A percentile compares a stretch with the other conserved stretches of the same genome.
These are phyloP conservation scores for Diaporthe humulicola DNA, from an alignment of 2,329 filamentous ascomycete genomes.

Conservation along the genomic window DNA sequence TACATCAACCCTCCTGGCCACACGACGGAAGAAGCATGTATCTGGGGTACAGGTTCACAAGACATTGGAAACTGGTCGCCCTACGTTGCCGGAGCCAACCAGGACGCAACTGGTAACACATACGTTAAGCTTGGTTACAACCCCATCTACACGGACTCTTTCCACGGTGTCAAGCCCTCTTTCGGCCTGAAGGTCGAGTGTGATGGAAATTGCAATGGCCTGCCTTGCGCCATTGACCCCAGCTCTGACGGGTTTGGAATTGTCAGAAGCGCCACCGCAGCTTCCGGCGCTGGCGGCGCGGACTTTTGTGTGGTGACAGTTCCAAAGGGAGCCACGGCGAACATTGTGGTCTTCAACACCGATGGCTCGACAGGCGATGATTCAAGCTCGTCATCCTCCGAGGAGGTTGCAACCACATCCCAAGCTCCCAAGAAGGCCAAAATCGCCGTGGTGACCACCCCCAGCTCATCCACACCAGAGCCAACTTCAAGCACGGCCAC, in stretches of 20 bases:
- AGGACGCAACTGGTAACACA: slow-evolving; percentile 72
- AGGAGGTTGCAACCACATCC: slow-evolving; percentile 44
- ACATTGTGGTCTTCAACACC: slow-evolving; percentile 72
- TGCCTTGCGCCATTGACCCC: slow-evolving; percentile 81
- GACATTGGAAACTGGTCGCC: slow-evolving; percentile 82
- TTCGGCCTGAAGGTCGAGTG: slow-evolving; percentile 81
- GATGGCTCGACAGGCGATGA: slow-evolving; percentile 54
- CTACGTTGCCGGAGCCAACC: slow-evolving; percentile 83
- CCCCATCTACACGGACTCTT: slow-evolving; percentile 75
- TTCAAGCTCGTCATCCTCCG: slow-evolving; percentile 40
- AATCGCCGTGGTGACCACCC: slow-evolving; percentile 19
- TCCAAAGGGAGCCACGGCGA: slow-evolving; percentile 73
- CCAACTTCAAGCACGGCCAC: slow-evolving; percentile 41
- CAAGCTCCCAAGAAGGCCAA: background rate
- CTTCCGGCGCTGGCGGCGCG: slow-evolving; percentile 75
- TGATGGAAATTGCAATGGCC: slow-evolving; percentile 74
- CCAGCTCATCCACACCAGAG: slow-evolving; percentile 38
- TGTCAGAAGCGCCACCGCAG: slow-evolving; percentile 67
- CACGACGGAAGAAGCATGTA: slow-evolving; percentile 70
- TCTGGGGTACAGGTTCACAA: slow-evolving; percentile 76
- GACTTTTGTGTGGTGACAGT: slow-evolving; percentile 84
- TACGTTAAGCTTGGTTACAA: slow-evolving; percentile 85
- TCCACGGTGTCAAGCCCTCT: slow-evolving; percentile 70
- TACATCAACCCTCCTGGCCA: slow-evolving; percentile 84
- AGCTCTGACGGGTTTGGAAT: slow-evolving; percentile 66